Base-by-base conservation (phyloP, 371 early-diverging fungal species). In the Blakeslea trispora region DNA sequence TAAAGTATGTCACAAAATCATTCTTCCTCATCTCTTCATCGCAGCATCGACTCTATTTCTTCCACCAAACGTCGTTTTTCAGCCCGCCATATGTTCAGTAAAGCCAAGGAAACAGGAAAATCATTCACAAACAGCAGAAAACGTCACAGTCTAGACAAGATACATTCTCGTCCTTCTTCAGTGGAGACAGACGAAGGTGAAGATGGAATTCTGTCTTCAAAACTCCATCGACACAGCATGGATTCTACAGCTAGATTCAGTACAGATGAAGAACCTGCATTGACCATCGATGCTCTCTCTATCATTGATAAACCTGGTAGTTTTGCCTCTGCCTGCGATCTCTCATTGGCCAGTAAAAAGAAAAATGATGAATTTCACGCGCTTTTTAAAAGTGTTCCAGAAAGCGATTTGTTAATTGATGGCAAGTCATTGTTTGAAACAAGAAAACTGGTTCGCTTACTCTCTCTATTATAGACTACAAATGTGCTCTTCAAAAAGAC, bases 401-500 rank as follows among this genome's bases (percentile, higher is more conserved):
- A 78, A 14, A 66, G 69, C 2, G 86, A 84, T 55, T 68, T 68
- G 54, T 58, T 86, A 34, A 82, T 86, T 47, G 81, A 84, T 70
- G 81, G 82, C 79, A 54, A 39, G 2, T 1, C 4, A 44, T 35
- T 23, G 34, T 14, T 32, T 32, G 39, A 19, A 45, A 3, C 19
- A 50, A n/a, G 17, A 11, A 23, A 9, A 50, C 10, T 41, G 35
- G 39, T 10, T 3, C 22, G 9, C 41, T 39, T 35, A 10, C 2
- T 11, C 28, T 14, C 32, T 14, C 46, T 55, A 3, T 17, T 24
- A 15, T 68, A 89, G 95, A 91, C 71, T 96, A 91, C 62, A 87
- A 88, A 0, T 93, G 95, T 59, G 96, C 96, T 14, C 79, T 96
- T 34, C 95, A 95, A 66, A 91, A 91, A 45, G 97, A 97, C 44